Conservation (phyloP, 2,329 filamentous ascomycete genomes). For the Colletotrichum orbiculare region DNA sequence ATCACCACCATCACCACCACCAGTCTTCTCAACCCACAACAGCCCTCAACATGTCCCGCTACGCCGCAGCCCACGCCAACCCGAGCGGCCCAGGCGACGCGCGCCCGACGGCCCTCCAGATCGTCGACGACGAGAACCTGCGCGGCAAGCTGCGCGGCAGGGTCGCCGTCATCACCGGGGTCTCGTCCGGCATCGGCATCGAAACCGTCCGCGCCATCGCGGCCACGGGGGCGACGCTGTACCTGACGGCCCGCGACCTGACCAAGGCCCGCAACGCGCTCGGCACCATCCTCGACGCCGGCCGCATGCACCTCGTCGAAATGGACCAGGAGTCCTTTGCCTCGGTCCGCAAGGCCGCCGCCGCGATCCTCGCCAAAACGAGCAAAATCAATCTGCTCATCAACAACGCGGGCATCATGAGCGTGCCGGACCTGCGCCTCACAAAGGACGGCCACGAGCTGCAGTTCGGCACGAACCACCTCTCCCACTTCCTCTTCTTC, state of each 20-base stretch:
- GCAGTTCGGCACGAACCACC: constrained; percentile 43
- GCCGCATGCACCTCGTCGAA: constrained; percentile 13
- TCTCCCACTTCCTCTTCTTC: constrained; percentile 43
- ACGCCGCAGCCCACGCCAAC: constrained; percentile 37
- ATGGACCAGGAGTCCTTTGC: constrained; percentile 35
- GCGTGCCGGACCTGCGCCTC: constrained; percentile 37
- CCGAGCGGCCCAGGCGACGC: constrained; percentile 44
- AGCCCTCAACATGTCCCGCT: constrained; percentile 26
- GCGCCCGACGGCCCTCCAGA: constrained; percentile 47
- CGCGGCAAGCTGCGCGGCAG: constrained; percentile 45
- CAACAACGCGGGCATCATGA: constrained; percentile 56
- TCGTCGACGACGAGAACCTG: constrained; percentile 46
- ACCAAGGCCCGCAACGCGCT: constrained; percentile 46
- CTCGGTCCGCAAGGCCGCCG: constrained; percentile 43
- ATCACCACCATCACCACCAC: no score
- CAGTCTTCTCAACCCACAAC: no score
- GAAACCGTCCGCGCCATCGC: constrained; percentile 52
- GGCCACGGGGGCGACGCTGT: constrained; percentile 50
- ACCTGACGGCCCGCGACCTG: constrained; percentile 48
- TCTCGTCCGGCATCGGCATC: constrained; percentile 50
- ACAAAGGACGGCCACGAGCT: constrained; percentile 40
- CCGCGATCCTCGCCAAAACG: constrained; percentile 43
- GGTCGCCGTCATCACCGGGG: constrained; percentile 51
- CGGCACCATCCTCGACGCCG: constrained; percentile 33
- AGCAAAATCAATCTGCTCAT: constrained; percentile 53